Evolutionary conservation across 176 grass and related monocot species (phyloP).

Genomic region (Cymbopogon citratus): DNA sequence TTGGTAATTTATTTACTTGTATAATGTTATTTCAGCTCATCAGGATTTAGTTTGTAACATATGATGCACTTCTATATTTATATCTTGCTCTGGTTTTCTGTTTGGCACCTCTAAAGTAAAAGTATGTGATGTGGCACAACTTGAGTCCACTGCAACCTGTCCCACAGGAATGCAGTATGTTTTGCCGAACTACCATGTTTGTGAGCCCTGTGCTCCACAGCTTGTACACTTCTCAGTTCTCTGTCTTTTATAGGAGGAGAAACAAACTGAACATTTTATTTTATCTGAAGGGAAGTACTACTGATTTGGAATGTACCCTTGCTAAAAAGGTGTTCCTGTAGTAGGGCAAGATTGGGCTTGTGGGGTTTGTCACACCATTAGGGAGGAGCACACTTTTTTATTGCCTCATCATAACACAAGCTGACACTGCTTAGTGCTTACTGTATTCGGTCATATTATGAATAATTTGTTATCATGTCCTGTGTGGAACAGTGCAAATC

Average conservation of each 20-base stretch:
- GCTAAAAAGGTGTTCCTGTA: not conserved
- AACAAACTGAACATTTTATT: not conserved
- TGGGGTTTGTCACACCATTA: not conserved
- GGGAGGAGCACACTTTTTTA: not conserved
- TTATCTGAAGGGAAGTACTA: not conserved
- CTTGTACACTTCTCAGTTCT: conserved; percentile 11
- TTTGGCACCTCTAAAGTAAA: conserved; percentile 2
- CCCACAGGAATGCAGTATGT: not conserved
- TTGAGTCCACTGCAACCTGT: conserved; percentile 5
- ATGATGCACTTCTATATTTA: conserved; percentile 15
- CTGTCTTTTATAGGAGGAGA: not conserved
- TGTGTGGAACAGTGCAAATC: conserved; percentile 8
- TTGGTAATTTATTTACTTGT: not conserved
- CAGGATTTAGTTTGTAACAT: conserved; percentile 10
- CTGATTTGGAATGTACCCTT: not conserved
- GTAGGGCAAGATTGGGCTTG: not conserved
- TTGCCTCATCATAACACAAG: not conserved
- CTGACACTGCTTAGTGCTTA: not conserved
- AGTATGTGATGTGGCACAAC: not conserved
- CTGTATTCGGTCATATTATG: not conserved
- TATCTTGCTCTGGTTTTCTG: conserved; percentile 11
- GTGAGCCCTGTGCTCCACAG: not conserved
- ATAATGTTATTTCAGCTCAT: conserved; percentile 13
- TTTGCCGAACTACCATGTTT: not conserved
- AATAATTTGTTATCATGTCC: not conserved